These are phyloP conservation scores for Cylindrotheca closterium DNA, from an alignment of 108 stramenopile genomes.

Conservation along the genomic window DNA sequence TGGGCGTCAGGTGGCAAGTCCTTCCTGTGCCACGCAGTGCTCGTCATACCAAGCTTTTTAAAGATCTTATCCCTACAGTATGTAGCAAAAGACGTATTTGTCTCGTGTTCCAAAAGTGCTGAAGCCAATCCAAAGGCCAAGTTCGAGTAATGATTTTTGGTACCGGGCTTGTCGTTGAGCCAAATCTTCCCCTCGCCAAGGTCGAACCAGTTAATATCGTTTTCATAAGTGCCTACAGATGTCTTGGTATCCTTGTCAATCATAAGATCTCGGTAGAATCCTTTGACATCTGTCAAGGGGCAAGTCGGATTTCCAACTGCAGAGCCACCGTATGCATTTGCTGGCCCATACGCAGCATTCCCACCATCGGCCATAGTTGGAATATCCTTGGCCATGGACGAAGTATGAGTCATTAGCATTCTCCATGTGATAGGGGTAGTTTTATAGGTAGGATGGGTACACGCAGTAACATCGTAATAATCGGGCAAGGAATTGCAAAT, in stretches of 20 bases:
- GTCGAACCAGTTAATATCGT: constrained; percentile 15
- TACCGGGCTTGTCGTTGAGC: neutral
- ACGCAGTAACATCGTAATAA: neutral
- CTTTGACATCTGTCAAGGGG: constrained; percentile 13
- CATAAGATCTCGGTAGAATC: constrained; percentile 19
- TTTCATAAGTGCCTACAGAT: neutral
- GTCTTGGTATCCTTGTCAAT: constrained; percentile 1
- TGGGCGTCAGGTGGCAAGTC: neutral
- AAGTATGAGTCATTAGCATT: too few relatives aligned
- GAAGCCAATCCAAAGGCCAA: constrained; percentile 14
- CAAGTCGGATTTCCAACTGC: constrained; percentile 21
- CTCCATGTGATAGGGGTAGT: constrained; percentile 14
- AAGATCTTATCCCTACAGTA: constrained; percentile 14
- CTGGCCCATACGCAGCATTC: constrained; percentile 5
- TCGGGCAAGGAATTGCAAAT: constrained; percentile 23
- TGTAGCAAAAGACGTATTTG: constrained; percentile 4
- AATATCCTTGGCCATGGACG: constrained; percentile 10
- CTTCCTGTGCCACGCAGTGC: constrained; percentile 13
- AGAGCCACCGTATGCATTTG: neutral
- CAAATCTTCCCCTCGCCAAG: constrained; percentile 5
- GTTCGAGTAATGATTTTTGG: constrained; percentile 10
- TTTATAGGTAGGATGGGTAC: constrained; percentile 20
- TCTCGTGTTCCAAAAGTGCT: constrained; percentile 20
- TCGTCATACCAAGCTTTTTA: constrained; percentile 15
- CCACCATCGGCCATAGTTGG: neutral